These are phyloP conservation scores for Magnolia sinica DNA, from an alignment of 164 flowering plant genomes.

Conservation along the genomic window DNA sequence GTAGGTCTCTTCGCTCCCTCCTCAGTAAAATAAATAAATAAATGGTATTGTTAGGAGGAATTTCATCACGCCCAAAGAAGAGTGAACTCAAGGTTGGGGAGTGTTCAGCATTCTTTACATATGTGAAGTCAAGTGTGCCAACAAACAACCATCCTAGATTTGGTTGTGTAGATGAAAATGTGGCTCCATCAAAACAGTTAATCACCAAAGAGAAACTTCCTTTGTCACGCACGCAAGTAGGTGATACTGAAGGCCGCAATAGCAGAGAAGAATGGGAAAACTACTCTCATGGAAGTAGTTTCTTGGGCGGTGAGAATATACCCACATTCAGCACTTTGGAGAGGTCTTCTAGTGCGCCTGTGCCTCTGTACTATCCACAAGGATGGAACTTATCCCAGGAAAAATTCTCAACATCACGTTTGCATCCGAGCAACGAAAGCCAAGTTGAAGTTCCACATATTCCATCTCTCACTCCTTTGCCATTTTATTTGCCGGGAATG, in stretches of 20 bases:
- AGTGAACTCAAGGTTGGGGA: constrained; percentile 78
- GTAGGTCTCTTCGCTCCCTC: neutral
- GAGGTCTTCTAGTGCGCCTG: constrained; percentile 44
- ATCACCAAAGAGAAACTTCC: constrained; percentile 29
- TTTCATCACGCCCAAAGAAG: constrained; percentile 57
- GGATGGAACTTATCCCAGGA: constrained; percentile 36
- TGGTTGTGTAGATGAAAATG: constrained; percentile 26
- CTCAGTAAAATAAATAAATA: constrained; percentile 1
- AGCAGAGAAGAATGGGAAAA: constrained; percentile 40
- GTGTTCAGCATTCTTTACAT: constrained; percentile 92
- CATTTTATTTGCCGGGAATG: constrained; percentile 65
- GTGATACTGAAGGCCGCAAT: constrained; percentile 24
- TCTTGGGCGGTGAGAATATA: constrained; percentile 35
- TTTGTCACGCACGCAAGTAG: constrained; percentile 18
- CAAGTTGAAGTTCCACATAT: constrained; percentile 41
- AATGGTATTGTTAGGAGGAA: constrained; percentile 40
- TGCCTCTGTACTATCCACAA: constrained; percentile 29
- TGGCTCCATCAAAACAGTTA: constrained; percentile 18
- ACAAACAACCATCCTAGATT: constrained; percentile 24
- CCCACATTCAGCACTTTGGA: constrained; percentile 46
- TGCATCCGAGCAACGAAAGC: constrained; percentile 34
- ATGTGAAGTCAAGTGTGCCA: constrained; percentile 59
- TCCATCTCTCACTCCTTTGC: constrained; percentile 41
- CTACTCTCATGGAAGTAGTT: constrained; percentile 34
- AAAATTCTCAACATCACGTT: constrained; percentile 26